These are phyloP conservation scores for Colletotrichum scovillei DNA, from an alignment of 2,329 filamentous ascomycete species.

Conservation along the genomic window DNA sequence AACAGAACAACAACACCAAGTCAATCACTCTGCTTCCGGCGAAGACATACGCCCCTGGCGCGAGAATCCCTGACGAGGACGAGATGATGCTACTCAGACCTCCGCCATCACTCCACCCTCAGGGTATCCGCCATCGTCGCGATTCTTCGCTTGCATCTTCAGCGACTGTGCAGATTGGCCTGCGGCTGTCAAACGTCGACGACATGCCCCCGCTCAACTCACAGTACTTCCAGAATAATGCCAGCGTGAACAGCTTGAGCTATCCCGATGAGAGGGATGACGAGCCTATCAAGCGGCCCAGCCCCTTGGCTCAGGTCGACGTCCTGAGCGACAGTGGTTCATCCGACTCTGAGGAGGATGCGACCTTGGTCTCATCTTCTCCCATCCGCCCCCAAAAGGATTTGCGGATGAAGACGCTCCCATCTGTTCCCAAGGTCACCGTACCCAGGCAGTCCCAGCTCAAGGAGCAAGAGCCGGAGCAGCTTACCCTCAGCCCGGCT, in stretches of 20 bases:
- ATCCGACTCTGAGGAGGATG: slow-evolving; percentile 38
- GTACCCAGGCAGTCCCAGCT: slow-evolving; percentile 18
- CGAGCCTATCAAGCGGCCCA: slow-evolving; percentile 41
- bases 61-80: slow-evolving; percentile 3
- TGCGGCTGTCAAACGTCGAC: slow-evolving; percentile 71
- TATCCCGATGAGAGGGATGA: slow-evolving; percentile 42
- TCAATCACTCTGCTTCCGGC: slow-evolving; percentile 56
- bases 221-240: slow-evolving; percentile 44
- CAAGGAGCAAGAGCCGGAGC: slow-evolving; percentile 40
- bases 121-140: slow-evolving; percentile 60
- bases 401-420: slow-evolving; percentile 50
- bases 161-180: slow-evolving; percentile 77
- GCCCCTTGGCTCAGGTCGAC: slow-evolving; percentile 42
- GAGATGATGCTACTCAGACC: slow-evolving; percentile 27
- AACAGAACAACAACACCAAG: slow-evolving; percentile 41
- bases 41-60: slow-evolving; percentile 55
- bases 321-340: slow-evolving; percentile 17
- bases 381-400: slow-evolving; percentile 42
- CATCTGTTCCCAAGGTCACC: slow-evolving; percentile 47
- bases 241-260: slow-evolving; percentile 52
- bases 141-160: slow-evolving; percentile 73
- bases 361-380: slow-evolving; percentile 25
- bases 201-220: slow-evolving; percentile 56
- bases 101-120: slow-evolving; percentile 37
- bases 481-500: slow-evolving; percentile 59